phyloP scores from a whole-genome alignment of 1,284 basidiomycete genomes.

The Puccinia sorghi region DNA sequence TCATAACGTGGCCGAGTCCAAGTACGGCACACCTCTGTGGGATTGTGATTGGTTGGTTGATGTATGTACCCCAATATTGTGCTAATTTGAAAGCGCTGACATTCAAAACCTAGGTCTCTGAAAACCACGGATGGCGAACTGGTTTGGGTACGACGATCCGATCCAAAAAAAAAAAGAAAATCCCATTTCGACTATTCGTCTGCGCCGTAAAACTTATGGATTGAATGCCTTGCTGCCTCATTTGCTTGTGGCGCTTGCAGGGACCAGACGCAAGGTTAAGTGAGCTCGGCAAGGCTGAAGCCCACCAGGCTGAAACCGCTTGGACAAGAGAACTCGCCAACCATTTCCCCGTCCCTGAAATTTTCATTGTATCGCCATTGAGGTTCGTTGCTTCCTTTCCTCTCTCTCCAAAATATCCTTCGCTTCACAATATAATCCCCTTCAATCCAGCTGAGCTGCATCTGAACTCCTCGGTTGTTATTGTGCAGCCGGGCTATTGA shows the following conservation, averaged over 20 bases:
- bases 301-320: not conserved
- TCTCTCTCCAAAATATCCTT: not conserved
- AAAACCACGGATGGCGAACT: slow-evolving; percentile 31
- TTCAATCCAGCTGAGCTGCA: not conserved
- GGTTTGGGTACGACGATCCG: slow-evolving; percentile 22
- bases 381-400: slow-evolving; percentile 8
- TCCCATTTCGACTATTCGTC: not conserved
- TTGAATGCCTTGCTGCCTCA: not conserved
- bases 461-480: not conserved
- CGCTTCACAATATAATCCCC: too few relatives aligned
- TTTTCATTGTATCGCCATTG: slow-evolving; percentile 38
- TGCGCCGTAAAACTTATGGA: not conserved
- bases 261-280: slow-evolving; percentile 41
- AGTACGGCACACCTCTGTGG: slow-evolving; percentile 65
- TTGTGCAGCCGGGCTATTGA: slow-evolving; percentile 30
- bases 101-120: slow-evolving; percentile 19
- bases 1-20: slow-evolving; percentile 70
- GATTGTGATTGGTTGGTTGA: slow-evolving; percentile 53
- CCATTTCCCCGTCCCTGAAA: slow-evolving; percentile 18
- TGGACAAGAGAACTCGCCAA: slow-evolving; percentile 38
- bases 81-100: not conserved
- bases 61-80: not conserved
- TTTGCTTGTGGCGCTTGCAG: not conserved
- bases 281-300: slow-evolving; percentile 18
- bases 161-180: too few relatives aligned